A percentile compares a stretch with the other conserved stretches of the same genome.
These are phyloP conservation scores for Plantago ovata DNA, from an alignment of 257 asterid genomes.

Conservation along the genomic window DNA sequence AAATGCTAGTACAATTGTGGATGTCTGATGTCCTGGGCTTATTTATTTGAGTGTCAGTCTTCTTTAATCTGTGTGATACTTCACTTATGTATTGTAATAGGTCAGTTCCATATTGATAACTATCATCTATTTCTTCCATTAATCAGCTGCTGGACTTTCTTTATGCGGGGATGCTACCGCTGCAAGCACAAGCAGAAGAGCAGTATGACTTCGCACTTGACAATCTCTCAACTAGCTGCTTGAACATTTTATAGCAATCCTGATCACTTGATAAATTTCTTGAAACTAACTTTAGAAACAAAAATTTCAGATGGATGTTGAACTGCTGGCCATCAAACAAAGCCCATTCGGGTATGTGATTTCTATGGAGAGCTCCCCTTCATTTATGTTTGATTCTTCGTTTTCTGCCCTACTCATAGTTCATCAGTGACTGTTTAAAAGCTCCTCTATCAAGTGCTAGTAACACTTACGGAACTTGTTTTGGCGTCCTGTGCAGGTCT, in stretches of 20 bases:
- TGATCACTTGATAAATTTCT: not conserved
- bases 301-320: constrained; percentile 72
- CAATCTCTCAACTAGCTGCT: not conserved
- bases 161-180: constrained; percentile 67
- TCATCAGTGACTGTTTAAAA: not conserved
- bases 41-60: no score
- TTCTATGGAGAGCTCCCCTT: not conserved
- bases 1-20: no score
- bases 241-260: not conserved
- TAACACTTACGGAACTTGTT: no score
- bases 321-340: constrained; percentile 82
- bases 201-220: constrained; percentile 46
- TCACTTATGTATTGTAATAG: not conserved
- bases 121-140: constrained; percentile 24
- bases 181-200: constrained; percentile 92
- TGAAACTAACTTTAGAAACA: not conserved
- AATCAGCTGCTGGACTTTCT: constrained; percentile 63
- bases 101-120: constrained; percentile 12
- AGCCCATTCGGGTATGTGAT: constrained; percentile 78
- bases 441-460: not conserved
- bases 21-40: no score
- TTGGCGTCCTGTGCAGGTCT: constrained; percentile 54
- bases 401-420: not conserved
- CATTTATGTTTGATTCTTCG: not conserved
- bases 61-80: not conserved